phyloP scores from a whole-genome alignment of 257 asterid genomes.

The Rauvolfia tetraphylla region DNA sequence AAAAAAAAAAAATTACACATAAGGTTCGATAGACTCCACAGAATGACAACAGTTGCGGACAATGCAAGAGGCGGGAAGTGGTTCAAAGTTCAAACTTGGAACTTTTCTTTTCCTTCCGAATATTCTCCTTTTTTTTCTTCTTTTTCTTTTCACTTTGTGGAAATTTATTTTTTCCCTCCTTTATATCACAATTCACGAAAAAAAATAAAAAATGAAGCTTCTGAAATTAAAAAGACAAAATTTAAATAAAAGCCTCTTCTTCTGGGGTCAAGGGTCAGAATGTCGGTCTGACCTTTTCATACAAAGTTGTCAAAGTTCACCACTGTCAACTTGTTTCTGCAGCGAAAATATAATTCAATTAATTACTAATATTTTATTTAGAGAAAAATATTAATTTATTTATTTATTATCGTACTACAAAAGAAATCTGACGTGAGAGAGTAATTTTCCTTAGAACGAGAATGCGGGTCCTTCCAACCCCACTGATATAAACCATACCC shows the following conservation, averaged over 20 bases:
- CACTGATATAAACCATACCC: not conserved
- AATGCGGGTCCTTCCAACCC: not conserved
- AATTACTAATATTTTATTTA: not conserved
- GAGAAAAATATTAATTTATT: not conserved
- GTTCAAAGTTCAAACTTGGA: conserved; percentile 9
- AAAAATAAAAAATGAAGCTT: not conserved
- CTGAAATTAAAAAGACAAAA: not conserved
- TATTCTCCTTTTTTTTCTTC: not conserved
- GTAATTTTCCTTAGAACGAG: not conserved
- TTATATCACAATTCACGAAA: not conserved
- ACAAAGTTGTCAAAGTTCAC: too few relatives aligned
- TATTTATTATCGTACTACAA: not conserved
- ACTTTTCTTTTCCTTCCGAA: not conserved
- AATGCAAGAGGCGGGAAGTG: not conserved
- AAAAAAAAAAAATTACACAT: too few relatives aligned
- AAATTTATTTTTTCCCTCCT: not conserved
- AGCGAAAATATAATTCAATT: not conserved
- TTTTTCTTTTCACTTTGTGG: not conserved
- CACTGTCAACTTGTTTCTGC: not conserved
- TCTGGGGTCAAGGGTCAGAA: not conserved
- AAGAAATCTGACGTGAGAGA: not conserved
- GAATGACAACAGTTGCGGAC: not conserved
- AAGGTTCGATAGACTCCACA: too few relatives aligned
- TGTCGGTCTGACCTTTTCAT: not conserved
- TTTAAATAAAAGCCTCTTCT: too few relatives aligned